Conservation (phyloP, 2,329 filamentous ascomycete species). For the Stachybotrys echinatus region DNA sequence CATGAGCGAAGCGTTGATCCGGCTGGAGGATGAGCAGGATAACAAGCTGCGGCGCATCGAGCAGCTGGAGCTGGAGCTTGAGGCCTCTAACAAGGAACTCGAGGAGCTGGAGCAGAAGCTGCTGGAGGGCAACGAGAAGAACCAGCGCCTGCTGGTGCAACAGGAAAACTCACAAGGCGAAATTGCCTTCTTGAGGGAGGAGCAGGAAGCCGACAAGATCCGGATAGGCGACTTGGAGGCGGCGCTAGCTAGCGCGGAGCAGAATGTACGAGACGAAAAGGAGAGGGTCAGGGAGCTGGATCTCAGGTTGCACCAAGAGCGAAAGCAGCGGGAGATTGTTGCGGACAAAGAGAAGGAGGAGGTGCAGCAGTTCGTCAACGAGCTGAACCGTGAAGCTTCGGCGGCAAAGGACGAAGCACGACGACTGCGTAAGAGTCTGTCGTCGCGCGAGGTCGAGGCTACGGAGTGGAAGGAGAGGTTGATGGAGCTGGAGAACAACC, state of each 20-base stretch:
- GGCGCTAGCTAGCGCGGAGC: slow-evolving; percentile 71
- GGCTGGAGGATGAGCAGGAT: slow-evolving; percentile 84
- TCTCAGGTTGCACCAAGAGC: slow-evolving; percentile 70
- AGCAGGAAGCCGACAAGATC: slow-evolving; percentile 97
- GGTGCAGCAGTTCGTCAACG: slow-evolving; percentile 86
- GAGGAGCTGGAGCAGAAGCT: slow-evolving; percentile 81
- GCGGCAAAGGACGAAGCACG: slow-evolving; percentile 81
- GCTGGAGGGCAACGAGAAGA: slow-evolving; percentile 80
- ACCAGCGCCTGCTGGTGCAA: slow-evolving; percentile 81
- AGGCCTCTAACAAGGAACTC: slow-evolving; percentile 80
- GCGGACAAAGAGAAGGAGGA: slow-evolving; percentile 90
- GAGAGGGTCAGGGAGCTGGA: slow-evolving; percentile 70
- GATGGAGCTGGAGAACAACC: slow-evolving; percentile 81
- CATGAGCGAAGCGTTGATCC: slow-evolving; percentile 79
- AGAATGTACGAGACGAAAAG: slow-evolving; percentile 76
- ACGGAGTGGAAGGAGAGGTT: slow-evolving; percentile 87
- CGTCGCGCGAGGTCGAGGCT: slow-evolving; percentile 80
- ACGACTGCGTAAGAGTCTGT: slow-evolving; percentile 75
- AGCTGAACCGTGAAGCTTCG: slow-evolving; percentile 80
- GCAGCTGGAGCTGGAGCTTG: slow-evolving; percentile 75
- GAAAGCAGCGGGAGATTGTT: slow-evolving; percentile 80
- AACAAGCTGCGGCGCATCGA: slow-evolving; percentile 74
- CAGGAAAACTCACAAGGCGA: slow-evolving; percentile 90
- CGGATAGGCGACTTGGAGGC: slow-evolving; percentile 92
- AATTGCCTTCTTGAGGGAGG: slow-evolving; percentile 90